A percentile compares a stretch with the other conserved stretches of the same genome.
phyloP scores from a whole-genome alignment of 192 early-diverging fungal species.

The Backusella liffmaniae region DNA sequence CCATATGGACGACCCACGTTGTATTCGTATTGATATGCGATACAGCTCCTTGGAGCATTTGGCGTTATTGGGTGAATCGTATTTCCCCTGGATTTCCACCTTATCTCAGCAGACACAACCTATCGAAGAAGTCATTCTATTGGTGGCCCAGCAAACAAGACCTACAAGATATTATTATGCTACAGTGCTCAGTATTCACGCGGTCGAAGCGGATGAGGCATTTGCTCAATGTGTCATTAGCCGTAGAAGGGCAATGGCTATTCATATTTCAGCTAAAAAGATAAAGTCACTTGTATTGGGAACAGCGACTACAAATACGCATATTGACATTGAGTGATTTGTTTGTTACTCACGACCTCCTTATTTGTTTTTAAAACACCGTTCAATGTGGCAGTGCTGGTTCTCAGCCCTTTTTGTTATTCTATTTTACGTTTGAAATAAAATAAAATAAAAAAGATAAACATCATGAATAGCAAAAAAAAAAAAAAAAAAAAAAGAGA shows the following conservation, averaged over 20 bases:
- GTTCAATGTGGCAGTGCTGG: neutral
- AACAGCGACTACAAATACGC: neutral
- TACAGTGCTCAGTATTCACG: neutral
- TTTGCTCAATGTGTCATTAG: neutral
- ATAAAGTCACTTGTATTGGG: neutral
- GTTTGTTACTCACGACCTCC: neutral
- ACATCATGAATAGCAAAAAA: too few relatives aligned
- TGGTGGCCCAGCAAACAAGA: neutral
- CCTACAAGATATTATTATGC: neutral
- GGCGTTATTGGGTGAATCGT: neutral
- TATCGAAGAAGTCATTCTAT: neutral
- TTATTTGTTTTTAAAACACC: neutral
- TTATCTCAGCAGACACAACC: neutral
- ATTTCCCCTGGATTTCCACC: neutral
- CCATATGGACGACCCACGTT: neutral
- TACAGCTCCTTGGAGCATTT: neutral
- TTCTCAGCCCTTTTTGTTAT: neutral
- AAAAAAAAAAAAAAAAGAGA: too few relatives aligned
- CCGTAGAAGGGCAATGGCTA: neutral
- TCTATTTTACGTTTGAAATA: too few relatives aligned
- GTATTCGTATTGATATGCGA: neutral
- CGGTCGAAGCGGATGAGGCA: neutral
- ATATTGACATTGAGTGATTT: neutral
- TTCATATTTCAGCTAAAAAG: neutral
- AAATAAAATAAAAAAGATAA: too few relatives aligned